Percentiles rank a stretch among this genome's conserved stretches.
These are phyloP conservation scores for Russula virescens DNA, from an alignment of 768 basidiomycete genomes.

Conservation along the genomic window DNA sequence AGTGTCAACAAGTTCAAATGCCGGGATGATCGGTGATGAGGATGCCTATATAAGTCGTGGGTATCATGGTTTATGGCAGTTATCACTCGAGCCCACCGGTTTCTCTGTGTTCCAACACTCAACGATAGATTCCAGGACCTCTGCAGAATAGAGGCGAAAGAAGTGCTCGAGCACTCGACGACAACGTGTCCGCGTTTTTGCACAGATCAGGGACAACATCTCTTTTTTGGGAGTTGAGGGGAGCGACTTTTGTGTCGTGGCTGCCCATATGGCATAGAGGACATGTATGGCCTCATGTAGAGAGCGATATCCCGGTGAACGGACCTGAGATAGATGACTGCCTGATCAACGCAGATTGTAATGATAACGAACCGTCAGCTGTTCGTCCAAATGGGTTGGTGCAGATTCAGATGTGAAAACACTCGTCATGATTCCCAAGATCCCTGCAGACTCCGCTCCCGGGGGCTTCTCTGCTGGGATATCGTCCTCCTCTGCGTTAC, in stretches of 20 bases:
- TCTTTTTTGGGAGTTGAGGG: constrained; percentile 56
- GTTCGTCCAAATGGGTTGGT: constrained; percentile 45
- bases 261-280: constrained; percentile 70
- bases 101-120: constrained; percentile 72
- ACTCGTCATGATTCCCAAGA: constrained; percentile 86
- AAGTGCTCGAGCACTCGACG: constrained; percentile 79
- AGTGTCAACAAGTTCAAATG: constrained; percentile 80
- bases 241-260: constrained; percentile 45
- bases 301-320: constrained; percentile 69
- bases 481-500: constrained; percentile 52
- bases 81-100: constrained; percentile 34
- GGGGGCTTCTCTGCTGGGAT: constrained; percentile 45
- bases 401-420: constrained; percentile 78
- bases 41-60: constrained; percentile 13
- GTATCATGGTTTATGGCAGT: neutral
- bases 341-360: neutral
- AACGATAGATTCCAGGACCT: constrained; percentile 79
- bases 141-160: constrained; percentile 71
- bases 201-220: constrained; percentile 60
- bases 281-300: constrained; percentile 79
- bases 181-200: constrained; percentile 60
- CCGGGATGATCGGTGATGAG: constrained; percentile 33
- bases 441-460: constrained; percentile 49
- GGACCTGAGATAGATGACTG: constrained; percentile 40
- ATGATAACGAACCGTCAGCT: constrained; percentile 45